Conservation (phyloP, 495 filamentous ascomycete species). For the Pseudoneurospora amorphoporcata region DNA sequence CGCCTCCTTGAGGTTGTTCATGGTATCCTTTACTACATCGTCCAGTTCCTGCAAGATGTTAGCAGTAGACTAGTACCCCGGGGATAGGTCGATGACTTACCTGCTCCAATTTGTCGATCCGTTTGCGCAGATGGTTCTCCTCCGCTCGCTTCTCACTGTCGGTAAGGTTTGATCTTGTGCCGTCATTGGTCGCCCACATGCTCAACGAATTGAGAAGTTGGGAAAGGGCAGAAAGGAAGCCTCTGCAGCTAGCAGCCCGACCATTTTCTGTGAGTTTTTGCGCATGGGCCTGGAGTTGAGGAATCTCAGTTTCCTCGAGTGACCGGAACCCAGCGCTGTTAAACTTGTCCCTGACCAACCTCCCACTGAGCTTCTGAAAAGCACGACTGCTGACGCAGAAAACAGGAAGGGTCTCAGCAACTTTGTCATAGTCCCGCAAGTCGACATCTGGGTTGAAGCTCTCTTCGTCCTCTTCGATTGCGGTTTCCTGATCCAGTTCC, state of each 20-base stretch:
- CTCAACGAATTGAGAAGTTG: conserved; percentile 48
- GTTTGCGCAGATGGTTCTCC: conserved; percentile 28
- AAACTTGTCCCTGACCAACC: conserved; percentile 33
- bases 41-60: conserved; percentile 20
- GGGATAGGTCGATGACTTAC: conserved; percentile 17
- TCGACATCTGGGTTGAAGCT: conserved; percentile 37
- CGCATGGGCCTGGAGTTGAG: conserved; percentile 50
- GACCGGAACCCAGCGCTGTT: conserved; percentile 26
- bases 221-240: conserved; percentile 38
- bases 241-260: conserved; percentile 14
- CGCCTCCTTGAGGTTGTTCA: conserved; percentile 26
- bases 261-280: conserved; percentile 45
- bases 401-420: conserved; percentile 47
- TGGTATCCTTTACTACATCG: conserved; percentile 21
- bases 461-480: conserved; percentile 19
- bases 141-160: conserved; percentile 32
- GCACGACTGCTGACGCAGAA: conserved; percentile 54
- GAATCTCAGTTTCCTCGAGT: conserved; percentile 40
- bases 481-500: conserved; percentile 29
- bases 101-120: conserved; percentile 36
- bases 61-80: not conserved
- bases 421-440: conserved; percentile 46
- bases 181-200: conserved; percentile 46
- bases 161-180: conserved; percentile 29
- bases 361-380: conserved; percentile 50